Evolutionary conservation across 2,329 filamentous ascomycete species (phyloP), one percentile per base, ranked within the genome.

Genomic region (Arthroderma sp.): DNA sequence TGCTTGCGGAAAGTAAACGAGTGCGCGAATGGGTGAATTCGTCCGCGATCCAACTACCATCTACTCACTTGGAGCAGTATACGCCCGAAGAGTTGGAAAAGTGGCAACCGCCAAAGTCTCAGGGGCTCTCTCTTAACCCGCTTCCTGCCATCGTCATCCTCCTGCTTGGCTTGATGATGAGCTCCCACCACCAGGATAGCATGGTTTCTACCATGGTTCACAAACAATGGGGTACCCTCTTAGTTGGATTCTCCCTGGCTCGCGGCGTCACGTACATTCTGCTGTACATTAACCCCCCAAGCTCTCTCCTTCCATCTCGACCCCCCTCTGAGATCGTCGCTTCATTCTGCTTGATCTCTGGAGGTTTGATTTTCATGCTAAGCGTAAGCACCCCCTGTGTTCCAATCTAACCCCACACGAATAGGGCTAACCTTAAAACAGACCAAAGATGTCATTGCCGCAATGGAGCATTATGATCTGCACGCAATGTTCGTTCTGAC

Each of bases 401-500:
- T 43, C 22, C 11, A 36, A 29, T 36, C 4, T 8, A 37, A 36
- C 27, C 29, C 9, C 4, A 27, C 1, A n/a, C 29, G 9, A 27
- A 30, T 3, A 15, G 22, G 7, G 36, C 9, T 40, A 29, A 33
- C 6, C 27, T 8, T 9, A 27, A 38, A 38, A 7, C 49, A 83
- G 78, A 83, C 83, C 50, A 75, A 77, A 45, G 86, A 93, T 57
- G 83, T 83, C 0, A 75, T 95, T 28, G 62, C 71, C 6, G 77
- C 79, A n/a, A 85, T 94, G 69, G 80, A 88, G 48, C 73, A 75
- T 46, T 82, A 88, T 58, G 65, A 80, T 3, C 68, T 94, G 10
- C 84, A 94, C 57, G 85, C 85, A 51, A 95, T 94, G 87, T 91
- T 94, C 63, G 77, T 86, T 49, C 94, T 94, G 64, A 94, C 86